A percentile compares a stretch with the other conserved stretches of the same genome.
These are phyloP conservation scores for Wickerhamiella parazyma DNA, from an alignment of 805 yeast genomes.

Conservation along the genomic window DNA sequence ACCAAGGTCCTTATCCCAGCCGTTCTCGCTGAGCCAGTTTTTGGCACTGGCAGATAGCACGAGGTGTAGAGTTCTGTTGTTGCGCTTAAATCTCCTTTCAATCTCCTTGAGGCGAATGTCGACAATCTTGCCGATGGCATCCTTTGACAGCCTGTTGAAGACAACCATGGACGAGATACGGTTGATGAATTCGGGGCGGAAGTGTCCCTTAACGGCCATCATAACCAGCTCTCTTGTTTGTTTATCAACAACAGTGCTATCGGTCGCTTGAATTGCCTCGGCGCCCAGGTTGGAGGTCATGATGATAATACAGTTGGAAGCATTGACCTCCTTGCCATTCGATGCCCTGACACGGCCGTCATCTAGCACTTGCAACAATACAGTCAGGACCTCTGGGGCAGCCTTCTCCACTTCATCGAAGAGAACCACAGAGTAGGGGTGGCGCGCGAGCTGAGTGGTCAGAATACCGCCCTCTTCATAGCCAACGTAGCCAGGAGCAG, in stretches of 20 bases:
- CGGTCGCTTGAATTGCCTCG: conserved; percentile 61
- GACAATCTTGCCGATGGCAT: conserved; percentile 86
- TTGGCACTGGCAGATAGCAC: conserved; percentile 64
- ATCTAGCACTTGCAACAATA: conserved; percentile 80
- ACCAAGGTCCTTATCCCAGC: conserved; percentile 88
- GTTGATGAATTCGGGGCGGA: conserved; percentile 95
- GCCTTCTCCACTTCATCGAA: conserved; percentile 99
- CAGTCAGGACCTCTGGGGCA: conserved; percentile 92
- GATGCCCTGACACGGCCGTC: conserved; percentile 95
- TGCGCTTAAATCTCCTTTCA: conserved; percentile 69
- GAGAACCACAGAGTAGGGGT: conserved; percentile 89
- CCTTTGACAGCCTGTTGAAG: conserved; percentile 82
- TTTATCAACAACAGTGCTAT: conserved; percentile 42
- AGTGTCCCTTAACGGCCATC: conserved; percentile 72
- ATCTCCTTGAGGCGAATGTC: conserved; percentile 73
- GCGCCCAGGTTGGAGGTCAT: conserved; percentile 98
- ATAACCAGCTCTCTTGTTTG: conserved; percentile 66
- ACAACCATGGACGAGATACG: conserved; percentile 88
- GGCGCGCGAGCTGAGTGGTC: conserved; percentile 80
- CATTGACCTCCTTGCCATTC: conserved; percentile 85
- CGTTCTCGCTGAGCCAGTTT: conserved; percentile 69
- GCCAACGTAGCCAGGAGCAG: conserved; percentile 95
- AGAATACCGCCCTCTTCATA: conserved; percentile 95
- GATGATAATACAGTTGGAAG: conserved; percentile 81
- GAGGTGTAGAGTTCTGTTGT: conserved; percentile 64